Percentiles rank a stretch among this genome's conserved stretches.
Evolutionary conservation across 2,329 filamentous ascomycete genomes (phyloP).

Genomic region (Curvularia eragrostidis): DNA sequence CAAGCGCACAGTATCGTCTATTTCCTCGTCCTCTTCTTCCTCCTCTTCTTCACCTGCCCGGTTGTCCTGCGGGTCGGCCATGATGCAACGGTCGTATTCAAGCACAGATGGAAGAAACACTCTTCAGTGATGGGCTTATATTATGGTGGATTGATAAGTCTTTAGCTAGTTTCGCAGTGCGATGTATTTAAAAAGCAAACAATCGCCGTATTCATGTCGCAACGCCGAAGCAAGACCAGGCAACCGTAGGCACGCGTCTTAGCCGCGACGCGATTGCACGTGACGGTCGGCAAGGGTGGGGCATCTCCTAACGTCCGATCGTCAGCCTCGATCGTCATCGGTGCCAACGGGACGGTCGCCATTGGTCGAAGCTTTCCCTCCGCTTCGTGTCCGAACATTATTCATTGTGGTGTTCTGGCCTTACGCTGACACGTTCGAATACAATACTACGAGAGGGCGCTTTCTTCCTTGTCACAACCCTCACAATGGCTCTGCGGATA

Average conservation of each 20-base stretch:
- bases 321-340: conserved; percentile 36
- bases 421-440: conserved; percentile 10
- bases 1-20: conserved; percentile 67
- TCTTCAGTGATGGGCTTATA: not conserved
- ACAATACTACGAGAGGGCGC: not conserved
- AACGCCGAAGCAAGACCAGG: conserved; percentile 19
- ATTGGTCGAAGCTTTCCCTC: conserved; percentile 37
- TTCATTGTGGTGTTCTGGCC: conserved; percentile 33
- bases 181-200: not conserved
- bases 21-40: conserved; percentile 75
- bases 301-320: conserved; percentile 24
- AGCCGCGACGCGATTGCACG: conserved; percentile 33
- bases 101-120: not conserved
- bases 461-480: conserved; percentile 31
- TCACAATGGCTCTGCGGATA: conserved; percentile 50
- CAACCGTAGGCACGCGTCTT: conserved; percentile 33
- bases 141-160: not conserved
- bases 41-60: conserved; percentile 63
- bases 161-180: not conserved
- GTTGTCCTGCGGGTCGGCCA: conserved; percentile 43
- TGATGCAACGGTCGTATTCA: conserved; percentile 16
- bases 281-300: conserved; percentile 11
- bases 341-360: conserved; percentile 20
- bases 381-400: conserved; percentile 28
- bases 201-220: not conserved